Evolutionary conservation across 75 land plant species (phyloP).

Genomic region (Larix kaempferi): DNA sequence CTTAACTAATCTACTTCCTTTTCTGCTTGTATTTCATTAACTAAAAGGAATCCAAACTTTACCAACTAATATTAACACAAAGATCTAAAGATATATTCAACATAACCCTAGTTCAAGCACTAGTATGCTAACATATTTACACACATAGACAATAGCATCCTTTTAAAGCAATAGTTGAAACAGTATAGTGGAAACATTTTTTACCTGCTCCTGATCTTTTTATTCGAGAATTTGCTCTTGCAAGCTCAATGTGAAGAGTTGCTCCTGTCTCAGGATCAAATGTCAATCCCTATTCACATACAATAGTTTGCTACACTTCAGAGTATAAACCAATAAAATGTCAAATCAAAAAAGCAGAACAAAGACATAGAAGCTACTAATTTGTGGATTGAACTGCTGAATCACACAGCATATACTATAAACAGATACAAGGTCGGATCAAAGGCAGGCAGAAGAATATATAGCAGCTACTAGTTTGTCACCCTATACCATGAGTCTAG

Average conservation of each 20-base stretch:
- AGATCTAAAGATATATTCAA: neutral
- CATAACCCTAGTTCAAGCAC: neutral
- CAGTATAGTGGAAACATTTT: neutral
- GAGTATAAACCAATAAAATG: neutral
- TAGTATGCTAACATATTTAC: neutral
- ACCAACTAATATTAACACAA: neutral
- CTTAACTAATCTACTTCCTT: neutral
- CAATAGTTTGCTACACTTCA: neutral
- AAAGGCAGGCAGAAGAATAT: neutral
- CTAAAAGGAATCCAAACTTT: neutral
- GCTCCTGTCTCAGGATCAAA: slow-evolving; percentile 59
- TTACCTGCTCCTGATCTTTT: slow-evolving; percentile 32
- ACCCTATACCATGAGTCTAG: neutral
- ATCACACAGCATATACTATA: neutral
- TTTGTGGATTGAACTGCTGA: neutral
- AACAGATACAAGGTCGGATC: neutral
- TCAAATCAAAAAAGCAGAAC: neutral
- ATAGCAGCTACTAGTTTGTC: neutral
- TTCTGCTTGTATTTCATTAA: neutral
- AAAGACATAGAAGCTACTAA: neutral
- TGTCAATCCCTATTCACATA: slow-evolving; percentile 35
- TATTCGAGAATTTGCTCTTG: slow-evolving; percentile 61
- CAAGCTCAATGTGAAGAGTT: slow-evolving; percentile 52
- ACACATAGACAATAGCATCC: neutral
- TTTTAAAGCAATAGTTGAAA: neutral